These are phyloP conservation scores for Monosporascus sp. DNA, from an alignment of 2,329 filamentous ascomycete species.

Conservation along the genomic window DNA sequence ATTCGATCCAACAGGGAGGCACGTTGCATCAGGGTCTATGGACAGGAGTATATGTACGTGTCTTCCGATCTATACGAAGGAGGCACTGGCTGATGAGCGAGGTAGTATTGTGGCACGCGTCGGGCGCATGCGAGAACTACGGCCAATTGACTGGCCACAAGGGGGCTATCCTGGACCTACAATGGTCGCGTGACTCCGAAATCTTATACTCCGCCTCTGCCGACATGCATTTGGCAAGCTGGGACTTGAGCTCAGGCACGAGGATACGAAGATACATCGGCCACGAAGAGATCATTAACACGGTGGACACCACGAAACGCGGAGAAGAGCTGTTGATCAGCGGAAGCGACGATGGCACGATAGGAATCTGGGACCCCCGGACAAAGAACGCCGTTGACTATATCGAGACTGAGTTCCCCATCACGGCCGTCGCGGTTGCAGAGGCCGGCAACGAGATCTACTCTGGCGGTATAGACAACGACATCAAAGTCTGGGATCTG, in stretches of 20 bases:
- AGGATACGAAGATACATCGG: conserved; percentile 88
- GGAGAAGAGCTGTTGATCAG: conserved; percentile 88
- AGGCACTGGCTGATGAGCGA: conserved; percentile 1
- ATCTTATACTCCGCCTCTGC: conserved; percentile 89
- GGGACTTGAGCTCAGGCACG: conserved; percentile 88
- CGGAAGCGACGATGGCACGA: conserved; percentile 87
- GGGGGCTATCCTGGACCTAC: conserved; percentile 83
- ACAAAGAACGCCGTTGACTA: conserved; percentile 84
- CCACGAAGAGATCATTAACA: conserved; percentile 94
- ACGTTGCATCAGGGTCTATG: conserved; percentile 93
- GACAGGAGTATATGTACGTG: conserved; percentile 78
- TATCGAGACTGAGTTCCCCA: conserved; percentile 84
- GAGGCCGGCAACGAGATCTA: conserved; percentile 96
- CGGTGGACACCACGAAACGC: conserved; percentile 79
- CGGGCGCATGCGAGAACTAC: conserved; percentile 92
- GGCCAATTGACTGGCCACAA: conserved; percentile 83
- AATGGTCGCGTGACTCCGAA: conserved; percentile 93
- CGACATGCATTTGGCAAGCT: conserved; percentile 88
- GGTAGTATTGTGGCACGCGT: conserved; percentile 86
- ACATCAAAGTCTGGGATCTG: conserved; percentile 95
- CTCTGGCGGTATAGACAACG: conserved; percentile 91
- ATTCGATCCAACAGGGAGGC: conserved; percentile 82
- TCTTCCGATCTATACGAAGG: not conserved
- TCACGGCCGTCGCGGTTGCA: conserved; percentile 86
- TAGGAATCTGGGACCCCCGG: conserved; percentile 93